Evolutionary conservation across 495 filamentous ascomycete species (phyloP).

Genomic region (Penicillium daleae): DNA sequence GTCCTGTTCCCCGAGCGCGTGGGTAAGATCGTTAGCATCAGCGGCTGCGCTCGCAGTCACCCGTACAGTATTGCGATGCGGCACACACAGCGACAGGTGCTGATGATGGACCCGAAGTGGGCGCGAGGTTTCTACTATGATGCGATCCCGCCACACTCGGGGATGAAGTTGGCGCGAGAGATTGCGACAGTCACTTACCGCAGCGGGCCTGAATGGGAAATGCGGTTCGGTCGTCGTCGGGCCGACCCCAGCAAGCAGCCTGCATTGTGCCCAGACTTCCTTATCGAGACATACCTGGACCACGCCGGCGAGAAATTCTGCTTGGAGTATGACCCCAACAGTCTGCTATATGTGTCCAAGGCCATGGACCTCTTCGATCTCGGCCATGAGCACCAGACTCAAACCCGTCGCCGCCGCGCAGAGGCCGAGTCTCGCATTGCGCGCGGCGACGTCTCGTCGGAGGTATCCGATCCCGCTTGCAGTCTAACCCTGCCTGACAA

Average conservation of each 20-base stretch:
- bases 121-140: constrained; percentile 96
- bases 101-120: constrained; percentile 99
- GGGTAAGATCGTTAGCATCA: constrained; percentile 82
- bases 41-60: constrained; percentile 92
- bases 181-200: constrained; percentile 98
- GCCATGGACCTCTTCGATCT: constrained; percentile 99
- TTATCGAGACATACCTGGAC: constrained; percentile 98
- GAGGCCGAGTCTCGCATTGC: constrained; percentile 54
- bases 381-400: constrained; percentile 64
- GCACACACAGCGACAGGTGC: constrained; percentile 95
- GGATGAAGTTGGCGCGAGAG: constrained; percentile 97
- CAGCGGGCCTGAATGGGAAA: constrained; percentile 97
- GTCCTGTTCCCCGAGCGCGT: constrained; percentile 82
- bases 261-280: constrained; percentile 92
- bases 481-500: constrained; percentile 81
- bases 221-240: constrained; percentile 84
- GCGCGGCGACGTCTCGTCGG: constrained; percentile 30
- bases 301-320: constrained; percentile 99
- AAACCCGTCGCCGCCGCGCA: constrained; percentile 51
- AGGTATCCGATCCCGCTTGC: constrained; percentile 57
- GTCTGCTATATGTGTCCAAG: constrained; percentile 94
- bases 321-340: constrained; percentile 97
- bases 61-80: constrained; percentile 99
- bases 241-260: constrained; percentile 86
- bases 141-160: constrained; percentile 84